phyloP scores from a whole-genome alignment of 441 rosid species.

The Bocquillonia castaneifolia region DNA sequence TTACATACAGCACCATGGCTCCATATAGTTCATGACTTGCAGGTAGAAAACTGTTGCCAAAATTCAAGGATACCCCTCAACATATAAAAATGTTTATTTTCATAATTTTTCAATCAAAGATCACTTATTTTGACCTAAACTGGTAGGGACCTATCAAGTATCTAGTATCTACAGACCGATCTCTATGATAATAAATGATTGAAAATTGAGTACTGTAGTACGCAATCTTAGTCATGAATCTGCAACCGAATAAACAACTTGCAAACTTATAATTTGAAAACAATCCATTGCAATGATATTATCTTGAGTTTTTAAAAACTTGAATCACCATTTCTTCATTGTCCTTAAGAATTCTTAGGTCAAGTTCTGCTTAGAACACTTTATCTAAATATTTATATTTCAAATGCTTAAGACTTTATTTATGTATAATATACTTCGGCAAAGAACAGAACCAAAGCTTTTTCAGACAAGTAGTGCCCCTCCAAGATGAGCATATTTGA shows the following conservation, averaged over 20 bases:
- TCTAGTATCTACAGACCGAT: neutral
- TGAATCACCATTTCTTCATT: neutral
- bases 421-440: too few species aligned
- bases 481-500: too few species aligned
- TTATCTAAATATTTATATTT: constrained; percentile 1
- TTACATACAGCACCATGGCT: constrained; percentile 4
- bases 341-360: neutral
- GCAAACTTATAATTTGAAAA: too few species aligned
- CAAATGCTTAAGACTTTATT: too few species aligned
- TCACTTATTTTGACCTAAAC: neutral
- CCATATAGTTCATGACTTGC: neutral
- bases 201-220: too few species aligned
- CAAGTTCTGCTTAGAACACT: neutral
- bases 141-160: neutral
- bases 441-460: neutral
- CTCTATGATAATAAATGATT: neutral
- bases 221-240: too few species aligned
- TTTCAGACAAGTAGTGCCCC: neutral
- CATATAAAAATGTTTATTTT: neutral
- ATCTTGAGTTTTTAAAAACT: neutral
- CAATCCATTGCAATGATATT: neutral
- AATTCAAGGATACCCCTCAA: constrained; percentile 9
- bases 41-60: neutral
- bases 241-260: too few species aligned
- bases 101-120: neutral